Evolutionary conservation across 176 grass and related monocot species (phyloP), one percentile per base, ranked within the genome.

Genomic region (Thalia dealbata): DNA sequence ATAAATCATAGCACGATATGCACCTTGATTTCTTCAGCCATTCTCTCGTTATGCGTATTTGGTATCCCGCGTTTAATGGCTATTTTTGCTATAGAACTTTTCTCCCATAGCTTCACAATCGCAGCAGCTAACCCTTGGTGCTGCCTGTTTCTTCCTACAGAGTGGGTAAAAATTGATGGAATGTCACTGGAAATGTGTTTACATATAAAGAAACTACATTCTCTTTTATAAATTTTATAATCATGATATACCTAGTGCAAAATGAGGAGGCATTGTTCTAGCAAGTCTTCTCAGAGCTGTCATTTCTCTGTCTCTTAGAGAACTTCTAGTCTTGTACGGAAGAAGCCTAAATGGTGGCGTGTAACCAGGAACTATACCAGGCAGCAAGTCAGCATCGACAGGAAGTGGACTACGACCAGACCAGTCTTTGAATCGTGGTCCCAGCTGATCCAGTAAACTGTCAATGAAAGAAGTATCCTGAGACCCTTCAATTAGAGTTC

Each of bases 91-190:
- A 92, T 86, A 80, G 85, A 74, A 92, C 87, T 92, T 89, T 90
- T 97, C 51, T 97, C 93, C 93, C 93, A 97, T 69, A 97, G 71
- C 82, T 97, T 97, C 61, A 97, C 81, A 32, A 97, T 91, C 66
- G 93, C 89, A 72, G 87, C 68, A 84, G 93, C 93, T 82, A 97
- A 85, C 15, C 93, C 89, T 75, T 97, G 87, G 73, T 92, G 93
- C 75, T 92, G 87, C 69, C 85, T 92, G 78, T 92, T 92, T 88
- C 93, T 88, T 67, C 93, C 93, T 92, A 76, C 67, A 78, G 22
- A 55, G 71, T 63, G 25, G 32, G 22, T 16, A 71, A 78, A 71
- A 19, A 60, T 16, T 26, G 32, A 54, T 55, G 21, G 27, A 10
- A 35, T 21, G 8, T 68, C 19, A 68, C 52, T 48, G 11, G 21